phyloP scores from a whole-genome alignment of 306 rosid genomes.

The Prunus davidiana region DNA sequence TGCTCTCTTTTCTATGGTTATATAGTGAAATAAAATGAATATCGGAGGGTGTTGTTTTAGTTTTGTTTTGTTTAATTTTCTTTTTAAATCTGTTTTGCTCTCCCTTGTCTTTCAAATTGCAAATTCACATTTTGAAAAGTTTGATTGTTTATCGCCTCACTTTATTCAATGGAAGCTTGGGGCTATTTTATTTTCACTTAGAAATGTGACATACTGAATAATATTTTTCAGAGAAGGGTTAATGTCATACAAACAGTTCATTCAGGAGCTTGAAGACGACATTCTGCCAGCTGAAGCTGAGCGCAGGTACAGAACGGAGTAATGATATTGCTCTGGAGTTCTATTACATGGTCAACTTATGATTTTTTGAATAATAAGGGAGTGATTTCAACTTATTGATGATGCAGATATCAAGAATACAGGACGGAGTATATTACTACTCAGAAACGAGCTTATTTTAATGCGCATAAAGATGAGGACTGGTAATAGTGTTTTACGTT shows the following conservation, averaged over 20 bases:
- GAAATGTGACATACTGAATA: slow-evolving; percentile 20
- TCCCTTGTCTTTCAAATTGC: not conserved
- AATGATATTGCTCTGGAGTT: slow-evolving; percentile 2
- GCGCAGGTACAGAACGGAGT: slow-evolving; percentile 60
- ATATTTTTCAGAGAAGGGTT: slow-evolving; percentile 79
- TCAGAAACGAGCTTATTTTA: slow-evolving; percentile 83
- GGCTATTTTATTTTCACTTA: not conserved
- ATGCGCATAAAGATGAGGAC: slow-evolving; percentile 90
- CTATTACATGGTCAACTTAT: not conserved
- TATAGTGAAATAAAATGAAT: not conserved
- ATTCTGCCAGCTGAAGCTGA: slow-evolving; percentile 94
- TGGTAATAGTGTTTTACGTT: slow-evolving; percentile 42
- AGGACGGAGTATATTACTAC: slow-evolving; percentile 91
- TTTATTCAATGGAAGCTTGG: not conserved
- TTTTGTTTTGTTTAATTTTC: not conserved
- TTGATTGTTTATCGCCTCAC: not conserved
- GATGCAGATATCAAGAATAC: slow-evolving; percentile 89
- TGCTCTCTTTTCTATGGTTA: not conserved
- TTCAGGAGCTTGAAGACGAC: slow-evolving; percentile 99
- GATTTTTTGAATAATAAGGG: slow-evolving; percentile 7
- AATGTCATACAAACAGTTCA: slow-evolving; percentile 97
- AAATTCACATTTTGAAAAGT: not conserved
- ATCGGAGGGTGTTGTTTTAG: not conserved
- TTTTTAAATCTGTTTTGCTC: not conserved
- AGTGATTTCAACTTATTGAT: not conserved